Conservation (phyloP, 2,329 filamentous ascomycete genomes). For the Sordariomycetes sp. region DNA sequence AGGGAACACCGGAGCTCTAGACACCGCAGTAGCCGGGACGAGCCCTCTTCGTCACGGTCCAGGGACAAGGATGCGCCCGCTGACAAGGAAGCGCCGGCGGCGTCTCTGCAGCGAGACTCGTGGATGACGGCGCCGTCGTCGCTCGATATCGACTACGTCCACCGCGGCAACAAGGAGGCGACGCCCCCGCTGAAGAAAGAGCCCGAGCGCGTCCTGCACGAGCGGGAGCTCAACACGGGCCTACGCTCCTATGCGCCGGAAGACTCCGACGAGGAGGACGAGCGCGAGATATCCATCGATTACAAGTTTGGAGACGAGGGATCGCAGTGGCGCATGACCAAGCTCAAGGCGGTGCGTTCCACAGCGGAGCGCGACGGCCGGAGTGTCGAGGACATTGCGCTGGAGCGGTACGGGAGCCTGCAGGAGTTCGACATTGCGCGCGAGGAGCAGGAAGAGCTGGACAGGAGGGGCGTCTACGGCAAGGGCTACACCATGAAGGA, state of each 20-base stretch:
- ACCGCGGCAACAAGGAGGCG: constrained; percentile 37
- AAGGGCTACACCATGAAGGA: constrained; percentile 75
- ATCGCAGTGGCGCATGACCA: constrained; percentile 94
- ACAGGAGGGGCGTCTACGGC: constrained; percentile 73
- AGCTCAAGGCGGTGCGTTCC: constrained; percentile 75
- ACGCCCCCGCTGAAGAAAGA: constrained; percentile 48
- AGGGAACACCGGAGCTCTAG: constrained; percentile 20
- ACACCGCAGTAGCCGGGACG: constrained; percentile 16
- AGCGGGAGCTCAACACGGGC: constrained; percentile 65
- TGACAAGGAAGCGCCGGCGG: constrained; percentile 13
- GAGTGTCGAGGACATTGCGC: constrained; percentile 70
- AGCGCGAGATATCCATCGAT: constrained; percentile 42
- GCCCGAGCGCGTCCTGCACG: constrained; percentile 62
- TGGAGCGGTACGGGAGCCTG: constrained; percentile 72
- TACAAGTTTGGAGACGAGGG: constrained; percentile 87
- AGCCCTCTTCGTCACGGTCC: constrained; percentile 18
- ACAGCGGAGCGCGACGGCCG: constrained; percentile 63
- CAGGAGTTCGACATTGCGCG: constrained; percentile 83
- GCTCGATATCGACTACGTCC: constrained; percentile 74
- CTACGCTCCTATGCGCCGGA: constrained; percentile 38
- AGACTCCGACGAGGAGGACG: constrained; percentile 43
- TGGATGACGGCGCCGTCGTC: constrained; percentile 92
- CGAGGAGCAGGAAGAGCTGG: constrained; percentile 87
- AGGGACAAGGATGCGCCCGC: constrained; percentile 32
- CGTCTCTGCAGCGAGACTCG: constrained; percentile 57